Base-by-base conservation (phyloP, 352 stramenopile species). In the Phytophthora rubi region DNA sequence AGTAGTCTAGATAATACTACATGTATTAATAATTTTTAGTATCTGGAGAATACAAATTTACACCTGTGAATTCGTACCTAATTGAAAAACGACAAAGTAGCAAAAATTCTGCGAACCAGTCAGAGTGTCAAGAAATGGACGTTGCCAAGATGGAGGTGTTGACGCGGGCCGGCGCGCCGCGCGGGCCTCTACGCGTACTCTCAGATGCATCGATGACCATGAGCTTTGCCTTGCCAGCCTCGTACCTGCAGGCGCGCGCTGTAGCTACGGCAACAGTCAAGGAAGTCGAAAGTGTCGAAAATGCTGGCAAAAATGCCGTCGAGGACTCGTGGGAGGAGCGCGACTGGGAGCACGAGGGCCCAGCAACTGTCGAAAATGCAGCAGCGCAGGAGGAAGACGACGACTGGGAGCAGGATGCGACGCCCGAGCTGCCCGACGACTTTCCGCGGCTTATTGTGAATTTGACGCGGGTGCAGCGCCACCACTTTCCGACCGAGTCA, bases 401-500 rank as follows among this genome's bases (percentile, higher is more conserved):
- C 28, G 73, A 72, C 0, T 90, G 83, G 83, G 77, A 80, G 18
- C 53, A 86, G 39, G 62, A 81, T 8, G 30, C 70, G 8, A 47
- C 61, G 13, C 68, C 70, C 1, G 79, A 83, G 0, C 68, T 93
- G 9, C 85, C 85, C 0, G 83, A 93, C 42, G 83, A 91, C 49
- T 93, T 93, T 53, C 85, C 85, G 2, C 53, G 89, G 53, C 77
- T 93, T 30, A 71, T 93, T 23, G 73, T 93, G 21, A 93, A 93
- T 60, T 60, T 91, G 51, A 86, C 83, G 37, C 73, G 78, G 3
- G 56, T 91, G 28, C 81, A 87, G 58, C 69, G 75, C 6, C 73
- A 89, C 4, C 80, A 91, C 53, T 89, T 90, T 47, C 75, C 77
- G 10, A 35, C 70, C 16, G 47, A 54, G 9, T 65, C 53, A 1